These are phyloP conservation scores for Pelargonium citronellum DNA, from an alignment of 441 rosid genomes.

Conservation along the genomic window DNA sequence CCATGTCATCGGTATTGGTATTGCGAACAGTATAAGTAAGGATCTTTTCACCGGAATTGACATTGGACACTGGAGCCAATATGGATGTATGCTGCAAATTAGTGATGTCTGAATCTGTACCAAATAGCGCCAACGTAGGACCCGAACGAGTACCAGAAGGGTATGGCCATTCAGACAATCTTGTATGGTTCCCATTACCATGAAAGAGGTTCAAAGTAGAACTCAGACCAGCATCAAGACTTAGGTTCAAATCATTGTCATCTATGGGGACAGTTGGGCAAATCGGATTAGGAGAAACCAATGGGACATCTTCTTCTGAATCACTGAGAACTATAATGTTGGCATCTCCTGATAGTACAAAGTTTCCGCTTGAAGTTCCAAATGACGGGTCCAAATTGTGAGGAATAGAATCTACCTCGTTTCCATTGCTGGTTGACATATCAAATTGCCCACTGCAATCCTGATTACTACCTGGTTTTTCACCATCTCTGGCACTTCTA, in stretches of 20 bases:
- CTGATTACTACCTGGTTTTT: conserved; percentile 20
- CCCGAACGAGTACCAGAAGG: conserved; percentile 11
- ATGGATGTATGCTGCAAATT: conserved; percentile 22
- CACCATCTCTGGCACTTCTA: conserved; percentile 20
- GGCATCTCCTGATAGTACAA: background rate
- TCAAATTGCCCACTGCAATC: conserved; percentile 9
- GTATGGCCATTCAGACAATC: conserved; percentile 23
- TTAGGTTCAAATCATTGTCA: conserved; percentile 16
- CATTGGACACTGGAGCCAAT: conserved; percentile 11
- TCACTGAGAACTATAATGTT: conserved; percentile 28
- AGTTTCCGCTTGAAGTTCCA: conserved; percentile 12
- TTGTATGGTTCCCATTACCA: conserved; percentile 9
- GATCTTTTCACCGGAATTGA: conserved; percentile 12
- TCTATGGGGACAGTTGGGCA: conserved; percentile 11
- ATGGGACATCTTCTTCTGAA: conserved; percentile 26
- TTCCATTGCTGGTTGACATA: conserved; percentile 9
- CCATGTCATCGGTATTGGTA: conserved; percentile 10
- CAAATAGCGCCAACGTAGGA: conserved; percentile 24
- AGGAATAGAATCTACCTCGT: conserved; percentile 19
- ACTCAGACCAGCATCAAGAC: conserved; percentile 13
- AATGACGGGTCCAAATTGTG: conserved; percentile 7
- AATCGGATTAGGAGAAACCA: conserved; percentile 6
- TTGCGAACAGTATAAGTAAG: conserved; percentile 19
- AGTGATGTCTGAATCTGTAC: conserved; percentile 22
- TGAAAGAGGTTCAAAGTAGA: conserved; percentile 19